Conservation (phyloP, 805 yeast species). For the Spathaspora hagerdaliae region DNA sequence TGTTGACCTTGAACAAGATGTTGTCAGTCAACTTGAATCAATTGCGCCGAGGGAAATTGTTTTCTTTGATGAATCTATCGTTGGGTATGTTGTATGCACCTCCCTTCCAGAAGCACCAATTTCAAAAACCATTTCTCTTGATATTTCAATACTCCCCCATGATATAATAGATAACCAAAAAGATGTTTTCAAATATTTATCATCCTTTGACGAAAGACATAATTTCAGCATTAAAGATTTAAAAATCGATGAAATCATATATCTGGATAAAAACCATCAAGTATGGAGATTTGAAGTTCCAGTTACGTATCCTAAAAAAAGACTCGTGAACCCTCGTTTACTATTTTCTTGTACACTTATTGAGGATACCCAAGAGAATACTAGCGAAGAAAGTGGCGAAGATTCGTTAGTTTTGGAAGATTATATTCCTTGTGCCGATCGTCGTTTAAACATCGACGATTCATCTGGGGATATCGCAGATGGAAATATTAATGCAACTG, state of each 20-base stretch:
- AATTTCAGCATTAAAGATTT: not conserved
- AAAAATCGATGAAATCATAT: conserved; percentile 3
- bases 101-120: not conserved
- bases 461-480: not conserved
- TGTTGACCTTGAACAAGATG: conserved; percentile 2
- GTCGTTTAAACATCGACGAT: not conserved
- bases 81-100: conserved; percentile 22
- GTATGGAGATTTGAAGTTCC: conserved; percentile 30
- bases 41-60: not conserved
- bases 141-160: conserved; percentile 17
- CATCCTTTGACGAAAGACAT: conserved; percentile 3
- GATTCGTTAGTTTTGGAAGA: conserved; percentile 9
- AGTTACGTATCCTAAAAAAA: conserved; percentile 27
- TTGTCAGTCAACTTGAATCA: conserved; percentile 1
- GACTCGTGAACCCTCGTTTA: conserved; percentile 22
- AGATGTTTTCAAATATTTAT: conserved; percentile 3
- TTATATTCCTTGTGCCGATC: conserved; percentile 13
- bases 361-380: conserved; percentile 5
- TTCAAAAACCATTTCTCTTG: conserved; percentile 10
- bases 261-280: conserved; percentile 6
- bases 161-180: conserved; percentile 13
- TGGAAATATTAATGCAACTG: not conserved
- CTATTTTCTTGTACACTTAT: conserved; percentile 16
- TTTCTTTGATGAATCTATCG: conserved; percentile 28
- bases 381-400: not conserved